Conservation (phyloP, 352 stramenopile species). For the Phytophthora niederhauseri region DNA sequence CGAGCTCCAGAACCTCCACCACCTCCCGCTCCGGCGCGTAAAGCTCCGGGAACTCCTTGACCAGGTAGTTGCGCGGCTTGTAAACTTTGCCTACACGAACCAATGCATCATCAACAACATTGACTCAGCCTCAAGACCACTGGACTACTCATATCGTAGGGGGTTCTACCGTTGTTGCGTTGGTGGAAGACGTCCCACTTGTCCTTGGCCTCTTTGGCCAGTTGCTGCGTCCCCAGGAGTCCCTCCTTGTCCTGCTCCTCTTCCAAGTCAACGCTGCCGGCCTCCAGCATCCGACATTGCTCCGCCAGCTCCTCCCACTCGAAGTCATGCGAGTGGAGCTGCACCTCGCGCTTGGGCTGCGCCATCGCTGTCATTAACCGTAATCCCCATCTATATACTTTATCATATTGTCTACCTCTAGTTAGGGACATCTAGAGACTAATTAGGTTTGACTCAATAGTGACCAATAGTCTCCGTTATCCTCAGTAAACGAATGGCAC, state of each 20-base stretch:
- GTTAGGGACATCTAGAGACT: background rate
- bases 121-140: slow-evolving; percentile 3
- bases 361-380: slow-evolving; percentile 9
- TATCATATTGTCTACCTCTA: background rate
- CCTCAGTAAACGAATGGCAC: slow-evolving; percentile 7
- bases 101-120: background rate
- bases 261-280: slow-evolving; percentile 10
- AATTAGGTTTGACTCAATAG: background rate
- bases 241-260: slow-evolving; percentile 4
- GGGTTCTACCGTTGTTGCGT: slow-evolving; percentile 66
- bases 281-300: slow-evolving; percentile 38
- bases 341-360: slow-evolving; percentile 37
- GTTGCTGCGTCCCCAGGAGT: slow-evolving; percentile 31
- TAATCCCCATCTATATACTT: background rate
- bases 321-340: slow-evolving; percentile 82
- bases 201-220: slow-evolving; percentile 60
- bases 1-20: slow-evolving; percentile 75
- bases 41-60: slow-evolving; percentile 85
- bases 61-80: slow-evolving; percentile 84
- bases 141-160: background rate
- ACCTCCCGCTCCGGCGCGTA: slow-evolving; percentile 34
- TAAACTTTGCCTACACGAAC: slow-evolving; percentile 66
- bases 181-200: slow-evolving; percentile 83
- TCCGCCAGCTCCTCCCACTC: slow-evolving; percentile 73
- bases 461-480: slow-evolving; percentile 6